These are phyloP conservation scores for Cadophora malorum DNA, from an alignment of 2,329 filamentous ascomycete species.

Conservation along the genomic window DNA sequence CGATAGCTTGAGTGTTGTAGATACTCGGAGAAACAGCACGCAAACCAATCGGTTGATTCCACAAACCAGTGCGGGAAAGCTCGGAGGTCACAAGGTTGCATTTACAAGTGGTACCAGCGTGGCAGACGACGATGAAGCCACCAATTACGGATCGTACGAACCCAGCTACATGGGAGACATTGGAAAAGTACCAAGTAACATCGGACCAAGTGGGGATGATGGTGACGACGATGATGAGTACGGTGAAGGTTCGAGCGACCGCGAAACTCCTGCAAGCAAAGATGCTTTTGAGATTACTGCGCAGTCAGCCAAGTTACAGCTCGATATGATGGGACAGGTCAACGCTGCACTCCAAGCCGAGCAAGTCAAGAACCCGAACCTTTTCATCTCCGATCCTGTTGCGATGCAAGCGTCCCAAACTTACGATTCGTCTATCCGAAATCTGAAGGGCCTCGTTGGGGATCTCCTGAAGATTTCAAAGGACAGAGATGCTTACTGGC, in stretches of 20 bases:
- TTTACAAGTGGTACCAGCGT: conserved; percentile 47
- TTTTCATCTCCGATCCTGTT: conserved; percentile 77
- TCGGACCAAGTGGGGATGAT: conserved; percentile 52
- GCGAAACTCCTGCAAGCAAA: conserved; percentile 78
- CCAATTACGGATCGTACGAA: conserved; percentile 60
- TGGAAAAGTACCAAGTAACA: conserved; percentile 39
- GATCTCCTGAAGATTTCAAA: conserved; percentile 91
- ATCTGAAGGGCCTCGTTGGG: conserved; percentile 81
- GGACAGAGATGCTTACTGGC: conserved; percentile 96
- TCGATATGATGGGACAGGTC: conserved; percentile 88
- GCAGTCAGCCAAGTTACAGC: conserved; percentile 89
- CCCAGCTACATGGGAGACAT: conserved; percentile 55
- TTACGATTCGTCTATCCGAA: conserved; percentile 89
- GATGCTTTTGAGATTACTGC: conserved; percentile 98
- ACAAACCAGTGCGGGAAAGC: conserved; percentile 39
- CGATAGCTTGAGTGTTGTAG: conserved; percentile 37
- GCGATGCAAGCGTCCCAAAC: conserved; percentile 80
- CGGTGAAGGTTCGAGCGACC: conserved; percentile 79
- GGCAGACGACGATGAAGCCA: conserved; percentile 59
- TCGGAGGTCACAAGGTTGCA: conserved; percentile 40
- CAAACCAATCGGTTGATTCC: conserved; percentile 43
- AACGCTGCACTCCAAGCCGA: conserved; percentile 81
- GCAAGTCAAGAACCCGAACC: conserved; percentile 69
- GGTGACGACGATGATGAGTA: conserved; percentile 77
- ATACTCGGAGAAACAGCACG: conserved; percentile 55